These are phyloP conservation scores for Aristolochia contorta DNA, from an alignment of 164 flowering plant species.

Conservation along the genomic window DNA sequence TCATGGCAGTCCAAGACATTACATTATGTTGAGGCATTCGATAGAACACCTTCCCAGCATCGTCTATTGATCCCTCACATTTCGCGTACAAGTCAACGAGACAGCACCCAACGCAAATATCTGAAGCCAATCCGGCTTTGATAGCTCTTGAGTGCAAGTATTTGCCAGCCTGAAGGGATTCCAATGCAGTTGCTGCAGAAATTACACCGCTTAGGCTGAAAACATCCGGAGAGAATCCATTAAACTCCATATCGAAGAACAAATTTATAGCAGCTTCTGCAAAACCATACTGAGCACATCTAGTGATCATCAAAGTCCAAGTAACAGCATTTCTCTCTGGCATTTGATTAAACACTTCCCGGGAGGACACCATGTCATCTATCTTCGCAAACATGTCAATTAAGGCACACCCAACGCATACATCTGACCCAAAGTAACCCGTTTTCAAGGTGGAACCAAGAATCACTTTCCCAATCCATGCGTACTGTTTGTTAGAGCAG, in stretches of 20 bases:
- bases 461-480: slow-evolving; percentile 31
- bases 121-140: slow-evolving; percentile 35
- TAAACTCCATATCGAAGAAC: slow-evolving; percentile 51
- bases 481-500: slow-evolving; percentile 32
- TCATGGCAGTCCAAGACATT: slow-evolving; percentile 88
- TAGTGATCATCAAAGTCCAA: slow-evolving; percentile 79
- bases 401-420: slow-evolving; percentile 66
- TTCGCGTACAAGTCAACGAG: slow-evolving; percentile 79
- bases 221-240: slow-evolving; percentile 43
- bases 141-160: slow-evolving; percentile 59
- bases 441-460: slow-evolving; percentile 54
- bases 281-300: slow-evolving; percentile 53
- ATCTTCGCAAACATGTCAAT: slow-evolving; percentile 75
- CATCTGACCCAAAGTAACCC: slow-evolving; percentile 57
- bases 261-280: slow-evolving; percentile 37
- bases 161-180: slow-evolving; percentile 33
- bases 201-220: slow-evolving; percentile 54
- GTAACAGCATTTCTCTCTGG: slow-evolving; percentile 52
- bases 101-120: slow-evolving; percentile 70
- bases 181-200: slow-evolving; percentile 61
- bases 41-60: slow-evolving; percentile 60
- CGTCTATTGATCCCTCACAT: slow-evolving; percentile 39
- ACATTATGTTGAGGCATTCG: slow-evolving; percentile 56
- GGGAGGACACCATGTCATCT: slow-evolving; percentile 41
- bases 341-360: slow-evolving; percentile 62